Conservation (phyloP, 129 eudicot genomes). For the Artemisia annua region DNA sequence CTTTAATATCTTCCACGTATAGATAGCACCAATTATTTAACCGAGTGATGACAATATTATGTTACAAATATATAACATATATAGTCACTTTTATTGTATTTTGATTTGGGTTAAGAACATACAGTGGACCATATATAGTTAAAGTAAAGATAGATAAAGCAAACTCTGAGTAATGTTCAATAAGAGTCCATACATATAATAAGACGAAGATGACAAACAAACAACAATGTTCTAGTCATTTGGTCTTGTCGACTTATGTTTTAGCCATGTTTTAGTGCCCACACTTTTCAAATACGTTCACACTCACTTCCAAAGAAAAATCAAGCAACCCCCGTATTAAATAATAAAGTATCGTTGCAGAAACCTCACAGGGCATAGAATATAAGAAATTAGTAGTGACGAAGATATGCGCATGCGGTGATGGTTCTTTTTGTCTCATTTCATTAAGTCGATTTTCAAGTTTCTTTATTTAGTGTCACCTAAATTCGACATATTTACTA, state of each 20-base stretch:
- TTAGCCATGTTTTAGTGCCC: conserved; percentile 33
- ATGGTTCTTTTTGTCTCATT: conserved; percentile 15
- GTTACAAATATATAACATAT: no score
- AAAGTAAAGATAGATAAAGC: not conserved
- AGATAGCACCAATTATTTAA: conserved; percentile 14
- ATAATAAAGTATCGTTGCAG: not conserved
- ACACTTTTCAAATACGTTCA: conserved; percentile 29
- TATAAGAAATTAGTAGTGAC: not conserved
- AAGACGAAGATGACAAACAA: conserved; percentile 29
- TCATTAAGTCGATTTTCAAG: not conserved
- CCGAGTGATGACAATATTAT: no score
- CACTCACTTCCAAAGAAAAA: conserved; percentile 14
- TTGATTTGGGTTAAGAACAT: no score
- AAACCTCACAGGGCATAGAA: not conserved
- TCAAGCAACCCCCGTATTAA: not conserved
- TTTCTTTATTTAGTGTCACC: not conserved
- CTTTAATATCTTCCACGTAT: conserved; percentile 14
- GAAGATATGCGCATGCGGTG: conserved; percentile 2
- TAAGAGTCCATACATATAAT: not conserved
- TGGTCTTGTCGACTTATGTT: conserved; percentile 37
- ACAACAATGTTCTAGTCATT: conserved; percentile 25
- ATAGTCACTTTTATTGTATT: not conserved
- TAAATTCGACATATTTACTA: no score
- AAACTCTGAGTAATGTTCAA: not conserved
- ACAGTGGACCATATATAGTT: no score